Evolutionary conservation across 495 filamentous ascomycete genomes (phyloP).

Genomic region (Penicillium angulare): DNA sequence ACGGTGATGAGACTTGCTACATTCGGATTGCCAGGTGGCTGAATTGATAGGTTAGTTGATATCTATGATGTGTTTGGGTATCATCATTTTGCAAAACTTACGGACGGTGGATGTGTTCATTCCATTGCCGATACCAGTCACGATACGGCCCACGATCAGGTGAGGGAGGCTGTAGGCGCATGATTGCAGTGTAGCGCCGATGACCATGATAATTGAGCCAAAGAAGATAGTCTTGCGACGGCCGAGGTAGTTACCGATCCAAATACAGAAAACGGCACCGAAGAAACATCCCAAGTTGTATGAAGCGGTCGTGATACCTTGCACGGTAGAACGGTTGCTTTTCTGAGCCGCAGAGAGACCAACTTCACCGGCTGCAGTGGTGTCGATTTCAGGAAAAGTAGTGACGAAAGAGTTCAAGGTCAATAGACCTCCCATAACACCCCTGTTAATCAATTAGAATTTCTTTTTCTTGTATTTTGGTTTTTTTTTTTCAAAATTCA

Average conservation of each 20-base stretch:
- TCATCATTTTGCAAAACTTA: slow-evolving; percentile 5
- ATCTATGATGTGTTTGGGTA: background rate
- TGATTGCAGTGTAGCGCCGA: slow-evolving; percentile 68
- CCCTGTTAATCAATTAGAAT: slow-evolving; percentile 27
- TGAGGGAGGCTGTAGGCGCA: slow-evolving; percentile 58
- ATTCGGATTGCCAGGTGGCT: slow-evolving; percentile 43
- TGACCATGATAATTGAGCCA: slow-evolving; percentile 66
- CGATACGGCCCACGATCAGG: slow-evolving; percentile 59
- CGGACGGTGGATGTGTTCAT: slow-evolving; percentile 50
- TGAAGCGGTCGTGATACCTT: slow-evolving; percentile 60
- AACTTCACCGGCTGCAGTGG: slow-evolving; percentile 23
- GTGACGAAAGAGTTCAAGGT: slow-evolving; percentile 48
- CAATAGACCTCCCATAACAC: slow-evolving; percentile 57
- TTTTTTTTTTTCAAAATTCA: background rate
- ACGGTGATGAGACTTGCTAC: slow-evolving; percentile 28
- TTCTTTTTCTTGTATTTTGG: background rate
- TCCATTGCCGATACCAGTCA: slow-evolving; percentile 68
- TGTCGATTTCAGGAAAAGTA: slow-evolving; percentile 53
- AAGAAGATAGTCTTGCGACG: slow-evolving; percentile 68
- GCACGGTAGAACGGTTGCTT: slow-evolving; percentile 45
- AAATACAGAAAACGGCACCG: slow-evolving; percentile 65
- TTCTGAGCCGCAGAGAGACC: slow-evolving; percentile 26
- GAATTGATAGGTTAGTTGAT: background rate
- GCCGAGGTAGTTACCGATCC: slow-evolving; percentile 68
- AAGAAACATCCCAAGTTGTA: slow-evolving; percentile 74